Conservation (phyloP, 129 eudicot species). For the Logfia minima region DNA sequence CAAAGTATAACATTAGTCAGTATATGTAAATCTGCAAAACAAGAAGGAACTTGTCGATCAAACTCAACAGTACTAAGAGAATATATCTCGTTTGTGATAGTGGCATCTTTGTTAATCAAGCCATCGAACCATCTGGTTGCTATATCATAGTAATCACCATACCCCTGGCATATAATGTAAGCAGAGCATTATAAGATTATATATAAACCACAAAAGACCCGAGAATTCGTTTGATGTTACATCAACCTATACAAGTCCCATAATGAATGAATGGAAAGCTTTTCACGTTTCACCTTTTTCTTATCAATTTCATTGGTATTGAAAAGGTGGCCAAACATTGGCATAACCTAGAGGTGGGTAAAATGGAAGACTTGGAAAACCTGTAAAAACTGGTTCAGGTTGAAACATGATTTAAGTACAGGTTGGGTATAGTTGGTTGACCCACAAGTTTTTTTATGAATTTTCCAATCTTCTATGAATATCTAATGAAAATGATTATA, state of each 20-base stretch:
- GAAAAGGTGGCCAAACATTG: neutral
- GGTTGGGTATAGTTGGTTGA: neutral
- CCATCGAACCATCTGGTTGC: conserved; percentile 87
- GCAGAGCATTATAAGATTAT: neutral
- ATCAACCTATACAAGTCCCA: neutral
- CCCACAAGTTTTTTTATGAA: neutral
- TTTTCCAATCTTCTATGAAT: neutral
- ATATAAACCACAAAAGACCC: neutral
- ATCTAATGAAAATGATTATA: neutral
- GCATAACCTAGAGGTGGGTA: neutral
- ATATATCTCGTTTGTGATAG: conserved; percentile 76
- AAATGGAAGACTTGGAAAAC: neutral
- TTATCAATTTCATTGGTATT: neutral
- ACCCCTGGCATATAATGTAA: conserved; percentile 41
- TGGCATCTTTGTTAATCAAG: conserved; percentile 59
- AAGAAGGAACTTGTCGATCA: conserved; percentile 66
- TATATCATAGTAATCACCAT: conserved; percentile 33
- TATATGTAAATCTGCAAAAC: neutral
- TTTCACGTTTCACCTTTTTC: neutral
- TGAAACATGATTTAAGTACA: neutral
- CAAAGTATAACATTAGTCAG: neutral
- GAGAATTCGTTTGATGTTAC: neutral
- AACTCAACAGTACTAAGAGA: conserved; percentile 73
- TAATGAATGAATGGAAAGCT: neutral
- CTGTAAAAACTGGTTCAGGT: neutral